phyloP scores from a whole-genome alignment of 2,329 filamentous ascomycete species.

The Ophiocordyceps unilateralis region DNA sequence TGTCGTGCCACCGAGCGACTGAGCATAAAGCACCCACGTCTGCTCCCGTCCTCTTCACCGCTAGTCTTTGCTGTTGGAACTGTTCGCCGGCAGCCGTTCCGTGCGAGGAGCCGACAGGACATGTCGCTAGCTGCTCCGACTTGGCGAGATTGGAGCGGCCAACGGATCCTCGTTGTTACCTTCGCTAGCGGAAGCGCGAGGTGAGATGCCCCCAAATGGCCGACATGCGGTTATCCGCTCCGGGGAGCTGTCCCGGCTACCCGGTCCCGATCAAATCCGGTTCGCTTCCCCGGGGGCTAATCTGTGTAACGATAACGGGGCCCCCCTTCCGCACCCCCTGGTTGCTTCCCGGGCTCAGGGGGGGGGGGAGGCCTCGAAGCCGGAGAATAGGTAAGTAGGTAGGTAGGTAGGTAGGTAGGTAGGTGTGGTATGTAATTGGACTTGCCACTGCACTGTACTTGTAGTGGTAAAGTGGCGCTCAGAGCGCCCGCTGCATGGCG shows the following conservation, averaged over 20 bases:
- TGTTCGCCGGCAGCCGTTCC: not conserved
- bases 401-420: not conserved
- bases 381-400: slow-evolving; percentile 3
- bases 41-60: not conserved
- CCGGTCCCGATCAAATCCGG: slow-evolving; percentile 5
- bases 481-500: slow-evolving; percentile 2
- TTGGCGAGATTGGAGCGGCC: not conserved
- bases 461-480: not conserved
- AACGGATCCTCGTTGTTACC: not conserved
- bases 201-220: not conserved
- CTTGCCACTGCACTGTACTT: not conserved
- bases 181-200: not conserved
- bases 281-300: slow-evolving; percentile 6
- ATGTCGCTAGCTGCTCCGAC: not conserved
- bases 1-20: not conserved
- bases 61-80: not conserved
- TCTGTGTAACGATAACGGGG: not conserved
- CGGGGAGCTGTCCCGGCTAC: slow-evolving; percentile 3
- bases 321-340: slow-evolving; percentile 2
- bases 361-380: not conserved
- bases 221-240: not conserved
- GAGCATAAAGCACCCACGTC: not conserved
- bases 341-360: not conserved
- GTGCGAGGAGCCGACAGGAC: not conserved
- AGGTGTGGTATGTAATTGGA: not conserved